Evolutionary conservation across 2,329 filamentous ascomycete genomes (phyloP).

Genomic region (Verticillium klebahnii): DNA sequence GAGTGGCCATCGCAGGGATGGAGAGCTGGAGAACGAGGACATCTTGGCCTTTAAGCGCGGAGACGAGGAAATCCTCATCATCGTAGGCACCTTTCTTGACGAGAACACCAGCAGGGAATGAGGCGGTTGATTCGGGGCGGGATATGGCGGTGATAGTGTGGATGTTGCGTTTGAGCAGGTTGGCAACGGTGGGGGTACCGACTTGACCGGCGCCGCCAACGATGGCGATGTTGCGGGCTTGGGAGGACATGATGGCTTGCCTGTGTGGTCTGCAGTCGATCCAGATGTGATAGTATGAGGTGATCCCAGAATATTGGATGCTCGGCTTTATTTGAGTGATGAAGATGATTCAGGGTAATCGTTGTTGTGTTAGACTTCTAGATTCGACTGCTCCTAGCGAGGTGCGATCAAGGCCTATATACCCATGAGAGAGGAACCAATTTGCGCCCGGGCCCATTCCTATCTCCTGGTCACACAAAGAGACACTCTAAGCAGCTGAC

Average conservation of each 20-base stretch:
- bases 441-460: too few relatives aligned
- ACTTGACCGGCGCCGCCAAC: slow-evolving; percentile 29
- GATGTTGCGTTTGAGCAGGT: slow-evolving; percentile 36
- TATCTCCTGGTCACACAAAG: neutral
- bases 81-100: slow-evolving; percentile 41
- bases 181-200: slow-evolving; percentile 29
- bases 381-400: too few relatives aligned
- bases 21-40: slow-evolving; percentile 17
- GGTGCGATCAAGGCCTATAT: too few relatives aligned
- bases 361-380: too few relatives aligned
- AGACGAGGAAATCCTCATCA: slow-evolving; percentile 24
- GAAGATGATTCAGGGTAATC: too few relatives aligned
- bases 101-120: slow-evolving; percentile 32
- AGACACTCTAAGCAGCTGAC: neutral
- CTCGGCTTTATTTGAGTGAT: too few relatives aligned
- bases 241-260: neutral
- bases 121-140: slow-evolving; percentile 34
- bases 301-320: too few relatives aligned
- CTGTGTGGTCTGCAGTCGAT: too few relatives aligned
- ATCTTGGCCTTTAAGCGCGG: slow-evolving; percentile 25
- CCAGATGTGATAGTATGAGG: too few relatives aligned
- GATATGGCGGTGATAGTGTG: slow-evolving; percentile 45
- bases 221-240: slow-evolving; percentile 20
- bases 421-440: too few relatives aligned
- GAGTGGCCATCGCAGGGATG: slow-evolving; percentile 17